These are phyloP conservation scores for Fragosphaeria purpurea DNA, from an alignment of 2,329 filamentous ascomycete genomes.

Conservation along the genomic window DNA sequence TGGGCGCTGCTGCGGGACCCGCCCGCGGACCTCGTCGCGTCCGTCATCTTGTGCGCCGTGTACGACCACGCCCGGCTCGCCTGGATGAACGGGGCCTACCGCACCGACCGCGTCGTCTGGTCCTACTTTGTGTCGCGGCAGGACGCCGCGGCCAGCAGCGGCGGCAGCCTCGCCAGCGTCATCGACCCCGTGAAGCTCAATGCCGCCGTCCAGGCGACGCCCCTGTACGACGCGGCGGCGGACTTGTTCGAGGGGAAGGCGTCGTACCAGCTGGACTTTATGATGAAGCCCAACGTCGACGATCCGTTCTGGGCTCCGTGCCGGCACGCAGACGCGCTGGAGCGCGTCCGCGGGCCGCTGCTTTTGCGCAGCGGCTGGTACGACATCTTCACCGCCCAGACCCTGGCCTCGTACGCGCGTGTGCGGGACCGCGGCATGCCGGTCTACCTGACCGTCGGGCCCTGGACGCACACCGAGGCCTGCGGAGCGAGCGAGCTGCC, in stretches of 20 bases:
- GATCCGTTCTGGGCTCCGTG: slow-evolving; percentile 6
- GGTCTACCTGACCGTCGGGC: slow-evolving; percentile 12
- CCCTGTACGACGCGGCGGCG: slow-evolving; percentile 5
- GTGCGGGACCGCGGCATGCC: slow-evolving; percentile 7
- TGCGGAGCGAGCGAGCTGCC: not conserved
- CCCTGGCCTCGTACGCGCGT: slow-evolving; percentile 10
- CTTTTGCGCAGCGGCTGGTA: slow-evolving; percentile 13
- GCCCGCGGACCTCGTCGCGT: slow-evolving; percentile 12
- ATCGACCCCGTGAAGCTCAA: not conserved
- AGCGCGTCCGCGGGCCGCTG: slow-evolving; percentile 11
- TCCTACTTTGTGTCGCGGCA: slow-evolving; percentile 6
- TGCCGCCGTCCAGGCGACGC: slow-evolving; percentile 3
- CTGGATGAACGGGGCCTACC: slow-evolving; percentile 11
- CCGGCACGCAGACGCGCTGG: slow-evolving; percentile 9
- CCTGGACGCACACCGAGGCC: slow-evolving; percentile 11
- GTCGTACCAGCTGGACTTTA: slow-evolving; percentile 4
- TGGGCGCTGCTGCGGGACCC: slow-evolving; percentile 14
- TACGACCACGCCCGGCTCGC: slow-evolving; percentile 9
- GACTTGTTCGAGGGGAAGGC: slow-evolving; percentile 7
- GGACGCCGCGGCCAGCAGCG: not conserved
- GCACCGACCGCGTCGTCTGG: slow-evolving; percentile 6
- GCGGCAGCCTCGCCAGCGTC: not conserved
- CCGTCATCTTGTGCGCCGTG: slow-evolving; percentile 5
- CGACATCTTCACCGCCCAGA: slow-evolving; percentile 12
- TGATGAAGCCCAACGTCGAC: slow-evolving; percentile 6